Evolutionary conservation across 2,329 filamentous ascomycete species (phyloP).

Genomic region (Mycocentrospora acerina): DNA sequence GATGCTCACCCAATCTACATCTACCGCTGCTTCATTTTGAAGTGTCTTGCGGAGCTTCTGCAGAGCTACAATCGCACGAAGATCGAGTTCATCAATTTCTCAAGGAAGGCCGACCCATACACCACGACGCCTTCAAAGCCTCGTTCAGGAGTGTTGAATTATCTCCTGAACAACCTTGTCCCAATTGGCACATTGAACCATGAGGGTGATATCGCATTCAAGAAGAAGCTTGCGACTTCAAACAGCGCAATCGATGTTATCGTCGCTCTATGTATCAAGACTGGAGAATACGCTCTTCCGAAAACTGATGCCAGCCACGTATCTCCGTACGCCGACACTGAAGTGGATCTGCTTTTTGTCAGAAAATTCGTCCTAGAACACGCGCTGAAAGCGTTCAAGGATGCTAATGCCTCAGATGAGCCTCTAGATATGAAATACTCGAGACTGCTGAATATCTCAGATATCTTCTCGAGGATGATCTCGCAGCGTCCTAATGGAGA

Average conservation of each 20-base stretch:
- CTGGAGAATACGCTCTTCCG: slow-evolving; percentile 70
- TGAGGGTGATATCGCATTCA: slow-evolving; percentile 72
- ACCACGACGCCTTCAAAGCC: slow-evolving; percentile 91
- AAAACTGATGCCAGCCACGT: slow-evolving; percentile 39
- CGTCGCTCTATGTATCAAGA: slow-evolving; percentile 84
- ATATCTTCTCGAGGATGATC: slow-evolving; percentile 91
- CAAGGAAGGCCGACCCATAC: slow-evolving; percentile 81
- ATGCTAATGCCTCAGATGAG: slow-evolving; percentile 77
- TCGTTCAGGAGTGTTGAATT: slow-evolving; percentile 88
- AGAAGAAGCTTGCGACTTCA: slow-evolving; percentile 84
- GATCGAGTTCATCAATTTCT: slow-evolving; percentile 99
- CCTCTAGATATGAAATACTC: slow-evolving; percentile 83
- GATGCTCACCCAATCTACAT: slow-evolving; percentile 96
- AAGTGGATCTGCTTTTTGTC: slow-evolving; percentile 84
- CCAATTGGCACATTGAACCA: slow-evolving; percentile 67
- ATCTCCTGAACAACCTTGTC: slow-evolving; percentile 79
- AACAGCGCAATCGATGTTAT: slow-evolving; percentile 83
- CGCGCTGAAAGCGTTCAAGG: slow-evolving; percentile 86
- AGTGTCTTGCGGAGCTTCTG: slow-evolving; percentile 86
- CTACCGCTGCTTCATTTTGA: slow-evolving; percentile 91
- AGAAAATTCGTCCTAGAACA: slow-evolving; percentile 95
- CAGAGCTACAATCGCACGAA: slow-evolving; percentile 93
- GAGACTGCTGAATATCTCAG: slow-evolving; percentile 80
- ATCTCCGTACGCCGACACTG: slow-evolving; percentile 63
- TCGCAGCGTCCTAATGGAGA: slow-evolving; percentile 54